Base-by-base conservation (phyloP, 2,329 filamentous ascomycete genomes). In the Ophiostoma pallidulum region DNA sequence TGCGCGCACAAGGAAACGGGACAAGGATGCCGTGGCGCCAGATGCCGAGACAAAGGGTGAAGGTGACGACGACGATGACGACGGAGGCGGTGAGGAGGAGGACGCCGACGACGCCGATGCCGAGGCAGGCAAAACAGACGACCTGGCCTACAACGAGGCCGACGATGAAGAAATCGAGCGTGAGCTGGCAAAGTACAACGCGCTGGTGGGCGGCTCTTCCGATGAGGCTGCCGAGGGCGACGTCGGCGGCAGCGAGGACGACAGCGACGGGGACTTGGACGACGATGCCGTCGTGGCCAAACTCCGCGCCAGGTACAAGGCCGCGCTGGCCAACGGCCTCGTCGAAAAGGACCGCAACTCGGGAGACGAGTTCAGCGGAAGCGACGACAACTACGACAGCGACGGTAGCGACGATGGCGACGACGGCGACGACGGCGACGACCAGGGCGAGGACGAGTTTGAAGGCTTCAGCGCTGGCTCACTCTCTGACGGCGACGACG, bases 51-150 rank as follows among this genome's bases (percentile, higher is more conserved):
- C 14, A 33, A 13, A n/a, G 31, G 12, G 26, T n/a, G n/a, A n/a
- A n/a, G n/a, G n/a, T n/a, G n/a, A n/a, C n/a, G n/a, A n/a, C n/a
- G 32, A 20, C 7, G 14, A 24, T 14, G 31, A 42, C 13, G 45
- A 57, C 5, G 51, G 59, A 5, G 62, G 64, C 1, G 59, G 67
- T 39, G 47, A 66, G 49, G 55, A 69, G 43, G 54, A 71, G 12
- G 58, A 58, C 1, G 59, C 59, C 1, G 54, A 56, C 4, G 58
- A 56, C n/a, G 36, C 19, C 12, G 46, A 62, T n/a, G n/a, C n/a
- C n/a, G n/a, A n/a, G n/a, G n/a, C n/a, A n/a, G n/a, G n/a, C n/a
- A n/a, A n/a, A n/a, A n/a, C n/a, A 32, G 61, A 66, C 18, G 64
- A 64, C 8, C 62, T 39, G 9, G 38, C 43, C 19, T 50, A 62